Base-by-base conservation (phyloP, 1,284 basidiomycete genomes). In the Uromyces viciae-fabae region DNA sequence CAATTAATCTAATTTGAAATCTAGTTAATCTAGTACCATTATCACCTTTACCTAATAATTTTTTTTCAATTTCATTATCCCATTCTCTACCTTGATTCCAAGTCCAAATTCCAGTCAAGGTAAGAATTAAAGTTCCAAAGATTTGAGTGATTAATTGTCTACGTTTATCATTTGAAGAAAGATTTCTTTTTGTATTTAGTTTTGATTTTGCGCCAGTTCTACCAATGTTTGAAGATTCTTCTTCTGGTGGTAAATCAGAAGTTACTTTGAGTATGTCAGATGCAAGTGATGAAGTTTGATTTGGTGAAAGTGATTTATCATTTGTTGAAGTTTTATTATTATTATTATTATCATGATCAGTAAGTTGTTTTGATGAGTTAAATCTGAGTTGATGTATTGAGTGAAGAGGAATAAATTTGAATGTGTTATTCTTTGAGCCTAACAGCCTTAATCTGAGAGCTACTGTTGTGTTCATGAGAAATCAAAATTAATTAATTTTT, bases 111-210 rank as follows among this genome's bases (percentile, higher is more conserved):
- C 82, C 83, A 0, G 83, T 36, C 0, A 84, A 84, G 14, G 82
- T 81, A 31, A 85, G 52, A 0, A 83, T 82, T 25, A 83, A 73
- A 11, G 77, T 82, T 3, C 82, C 69, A 5, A 84, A 75, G 14
- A 85, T 28, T 3, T 85, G 81, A 19, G 82, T 82, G 22, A 84
- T 82, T 66, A 84, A 82, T 73, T 83, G 83, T 28, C 86, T 82
- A 80, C 84, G 84, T 81, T 84, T 83, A 64, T 87, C 86, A 80
- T 84, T 85, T 43, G 85, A 85, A 17, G 85, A 85, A 82, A 85
- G 84, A 56, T 82, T 82, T 8, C 84, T 82, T n/a, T 84, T 84
- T n/a, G 84, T 82, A 36, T 56, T 66, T 0, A 84, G 84, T 74
- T 83, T 85, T 17, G 85, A 83, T 74, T 83, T 84, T 9, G 86